Percentiles rank a stretch among this genome's conserved stretches.
Conservation (phyloP, 805 yeast species). For the Starmerella khaoyaiensis region DNA sequence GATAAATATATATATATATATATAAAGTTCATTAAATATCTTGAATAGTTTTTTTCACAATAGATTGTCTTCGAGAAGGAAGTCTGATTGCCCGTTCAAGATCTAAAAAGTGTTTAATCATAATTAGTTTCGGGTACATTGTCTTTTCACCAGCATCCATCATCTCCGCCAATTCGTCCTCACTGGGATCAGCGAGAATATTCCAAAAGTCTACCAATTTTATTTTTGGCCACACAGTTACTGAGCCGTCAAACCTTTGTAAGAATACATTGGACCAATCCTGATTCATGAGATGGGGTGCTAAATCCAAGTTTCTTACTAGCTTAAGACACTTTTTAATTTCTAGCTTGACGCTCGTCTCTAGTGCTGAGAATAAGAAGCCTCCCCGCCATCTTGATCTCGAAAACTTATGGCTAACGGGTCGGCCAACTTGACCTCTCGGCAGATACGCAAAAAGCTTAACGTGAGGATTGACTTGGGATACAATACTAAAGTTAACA, state of each 20-base stretch:
- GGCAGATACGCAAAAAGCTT: constrained; percentile 65
- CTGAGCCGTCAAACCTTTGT: constrained; percentile 61
- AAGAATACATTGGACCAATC: constrained; percentile 73
- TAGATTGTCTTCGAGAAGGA: background rate
- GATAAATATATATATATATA: too few relatives aligned
- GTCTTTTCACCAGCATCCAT: constrained; percentile 50
- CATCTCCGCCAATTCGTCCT: constrained; percentile 41
- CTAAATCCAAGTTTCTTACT: constrained; percentile 47
- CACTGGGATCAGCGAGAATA: constrained; percentile 56
- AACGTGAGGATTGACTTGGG: constrained; percentile 76
- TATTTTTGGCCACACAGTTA: constrained; percentile 65
- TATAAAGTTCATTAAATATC: too few relatives aligned
- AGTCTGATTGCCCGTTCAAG: constrained; percentile 35
- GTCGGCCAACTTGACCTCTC: constrained; percentile 67
- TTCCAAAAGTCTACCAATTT: constrained; percentile 45
- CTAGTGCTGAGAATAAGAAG: constrained; percentile 56
- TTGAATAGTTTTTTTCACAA: background rate
- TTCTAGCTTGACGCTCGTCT: constrained; percentile 57
- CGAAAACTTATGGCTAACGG: constrained; percentile 44
- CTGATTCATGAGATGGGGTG: constrained; percentile 57
- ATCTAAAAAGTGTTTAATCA: constrained; percentile 48
- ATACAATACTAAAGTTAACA: constrained; percentile 61
- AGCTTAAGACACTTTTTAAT: constrained; percentile 65
- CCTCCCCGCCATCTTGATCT: constrained; percentile 62
- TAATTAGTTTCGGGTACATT: constrained; percentile 52